Base-by-base conservation (phyloP, 305 asterid species). In the Fraxinus sp. region DNA sequence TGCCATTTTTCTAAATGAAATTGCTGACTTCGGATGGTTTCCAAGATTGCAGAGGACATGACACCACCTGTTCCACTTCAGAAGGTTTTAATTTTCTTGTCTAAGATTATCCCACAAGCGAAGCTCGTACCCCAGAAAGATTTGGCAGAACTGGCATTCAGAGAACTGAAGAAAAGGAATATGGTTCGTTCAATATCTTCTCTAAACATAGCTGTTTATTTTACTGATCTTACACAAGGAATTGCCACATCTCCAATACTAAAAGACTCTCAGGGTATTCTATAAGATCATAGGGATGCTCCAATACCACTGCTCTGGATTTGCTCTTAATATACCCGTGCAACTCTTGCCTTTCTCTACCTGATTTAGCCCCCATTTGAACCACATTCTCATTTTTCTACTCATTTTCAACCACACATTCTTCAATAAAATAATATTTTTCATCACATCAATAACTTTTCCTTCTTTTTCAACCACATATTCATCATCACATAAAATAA, bases 111-210 rank as follows among this genome's bases (percentile, higher is more conserved):
- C 87, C 99, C 98, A 76, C 89, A 90, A 84, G 99, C 98, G 1
- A 95, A 95, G 91, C 97, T 95, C 52, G 94, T 95, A 78, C 99
- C 99, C 0, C 90, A 89, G 83, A 92, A 94, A 81, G 99, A 95
- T 85, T 87, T 95, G 83, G 95, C 95, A 1, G 98, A 91, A 71
- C 83, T 95, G 30, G 98, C 97, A 70, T 90, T 95, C 92, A 87
- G 97, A 90, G 98, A 92, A 84, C 36, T 70, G 41, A 86, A 85
- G 84, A 94, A 94, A 81, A 92, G 90, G 78, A 88, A 85, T 76
- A 78, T 95, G 98, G 98, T 93, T 35, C 32, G 84, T 39, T 37
- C 20, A 30, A 66, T 59, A 37, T 77, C 36, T 75, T 70, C 55
- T 32, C 10, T 76, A 66, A 66, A 66, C 74, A 11, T 4, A 26